These are phyloP conservation scores for Drechslera avenae DNA, from an alignment of 2,329 filamentous ascomycete genomes.

Conservation along the genomic window DNA sequence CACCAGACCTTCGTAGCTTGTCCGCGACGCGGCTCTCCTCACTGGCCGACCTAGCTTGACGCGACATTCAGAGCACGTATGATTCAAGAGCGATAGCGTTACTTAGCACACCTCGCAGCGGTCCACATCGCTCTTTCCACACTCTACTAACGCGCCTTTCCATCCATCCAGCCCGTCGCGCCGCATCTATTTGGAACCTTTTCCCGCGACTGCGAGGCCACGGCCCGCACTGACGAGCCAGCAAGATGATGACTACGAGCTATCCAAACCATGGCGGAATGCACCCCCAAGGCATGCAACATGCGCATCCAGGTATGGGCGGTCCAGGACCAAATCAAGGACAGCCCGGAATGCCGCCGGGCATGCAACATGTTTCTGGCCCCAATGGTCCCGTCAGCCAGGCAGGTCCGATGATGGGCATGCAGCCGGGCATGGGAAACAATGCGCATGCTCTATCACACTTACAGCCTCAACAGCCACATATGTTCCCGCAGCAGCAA, in stretches of 20 bases:
- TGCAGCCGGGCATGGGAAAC: slow-evolving; percentile 69
- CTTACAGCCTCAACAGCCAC: slow-evolving; percentile 66
- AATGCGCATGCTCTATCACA: slow-evolving; percentile 75
- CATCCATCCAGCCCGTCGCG: background rate
- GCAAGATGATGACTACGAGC: slow-evolving; percentile 70
- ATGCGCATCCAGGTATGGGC: slow-evolving; percentile 64
- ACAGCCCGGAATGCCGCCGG: slow-evolving; percentile 69
- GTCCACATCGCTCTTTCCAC: slow-evolving; percentile 10
- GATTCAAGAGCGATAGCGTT: slow-evolving; percentile 17
- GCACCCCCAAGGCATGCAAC: slow-evolving; percentile 72
- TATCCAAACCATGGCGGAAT: slow-evolving; percentile 73
- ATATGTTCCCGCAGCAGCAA: slow-evolving; percentile 59
- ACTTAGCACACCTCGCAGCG: background rate
- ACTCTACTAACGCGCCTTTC: slow-evolving; percentile 9
- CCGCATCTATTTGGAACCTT: slow-evolving; percentile 8
- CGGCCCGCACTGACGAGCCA: slow-evolving; percentile 17
- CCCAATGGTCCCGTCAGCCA: slow-evolving; percentile 73
- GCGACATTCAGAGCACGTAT: slow-evolving; percentile 20
- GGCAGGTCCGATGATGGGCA: slow-evolving; percentile 73
- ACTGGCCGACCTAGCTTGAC: slow-evolving; percentile 1
- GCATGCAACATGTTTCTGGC: slow-evolving; percentile 73
- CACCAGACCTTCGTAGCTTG: slow-evolving; percentile 6
- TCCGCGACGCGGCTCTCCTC: slow-evolving; percentile 1
- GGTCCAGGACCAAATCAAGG: slow-evolving; percentile 72
- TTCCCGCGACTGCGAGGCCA: slow-evolving; percentile 18